Conservation (phyloP, 2,329 filamentous ascomycete genomes). For the Rhexocercosporidium sp. region DNA sequence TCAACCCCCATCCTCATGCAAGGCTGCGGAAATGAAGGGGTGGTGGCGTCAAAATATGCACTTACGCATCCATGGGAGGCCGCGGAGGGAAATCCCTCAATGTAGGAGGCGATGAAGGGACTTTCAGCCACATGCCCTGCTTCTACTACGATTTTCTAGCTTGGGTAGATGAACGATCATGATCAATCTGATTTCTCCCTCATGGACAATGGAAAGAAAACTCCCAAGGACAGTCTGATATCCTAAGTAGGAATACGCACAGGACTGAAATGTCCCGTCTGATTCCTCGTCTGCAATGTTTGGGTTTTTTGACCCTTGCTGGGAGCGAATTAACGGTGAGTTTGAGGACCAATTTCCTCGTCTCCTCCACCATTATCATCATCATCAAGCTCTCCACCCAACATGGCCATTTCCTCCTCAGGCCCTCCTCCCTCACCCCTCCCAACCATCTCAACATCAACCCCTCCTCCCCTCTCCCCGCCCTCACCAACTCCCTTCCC, state of each 20-base stretch:
- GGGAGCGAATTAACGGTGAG: too few relatives aligned
- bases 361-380: slow-evolving; percentile 14
- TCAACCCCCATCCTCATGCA: slow-evolving; percentile 3
- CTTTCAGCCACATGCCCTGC: not conserved
- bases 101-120: not conserved
- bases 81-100: not conserved
- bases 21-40: not conserved
- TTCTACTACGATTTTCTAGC: too few relatives aligned
- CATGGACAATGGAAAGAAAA: too few relatives aligned
- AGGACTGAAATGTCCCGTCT: too few relatives aligned
- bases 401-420: slow-evolving; percentile 31
- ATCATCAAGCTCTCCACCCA: slow-evolving; percentile 14
- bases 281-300: too few relatives aligned
- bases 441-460: slow-evolving; percentile 11
- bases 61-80: not conserved
- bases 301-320: too few relatives aligned
- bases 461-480: slow-evolving; percentile 13
- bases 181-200: too few relatives aligned
- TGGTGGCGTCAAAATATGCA: not conserved
- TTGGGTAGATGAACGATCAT: too few relatives aligned
- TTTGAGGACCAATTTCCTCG: not conserved
- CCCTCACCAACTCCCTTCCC: slow-evolving; percentile 1
- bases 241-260: too few relatives aligned
- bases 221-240: too few relatives aligned
- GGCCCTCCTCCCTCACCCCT: not conserved